A percentile compares a stretch with the other conserved stretches of the same genome.
These are phyloP conservation scores for Dactylonectria estremocensis DNA, from an alignment of 2,329 filamentous ascomycete species.

Conservation along the genomic window DNA sequence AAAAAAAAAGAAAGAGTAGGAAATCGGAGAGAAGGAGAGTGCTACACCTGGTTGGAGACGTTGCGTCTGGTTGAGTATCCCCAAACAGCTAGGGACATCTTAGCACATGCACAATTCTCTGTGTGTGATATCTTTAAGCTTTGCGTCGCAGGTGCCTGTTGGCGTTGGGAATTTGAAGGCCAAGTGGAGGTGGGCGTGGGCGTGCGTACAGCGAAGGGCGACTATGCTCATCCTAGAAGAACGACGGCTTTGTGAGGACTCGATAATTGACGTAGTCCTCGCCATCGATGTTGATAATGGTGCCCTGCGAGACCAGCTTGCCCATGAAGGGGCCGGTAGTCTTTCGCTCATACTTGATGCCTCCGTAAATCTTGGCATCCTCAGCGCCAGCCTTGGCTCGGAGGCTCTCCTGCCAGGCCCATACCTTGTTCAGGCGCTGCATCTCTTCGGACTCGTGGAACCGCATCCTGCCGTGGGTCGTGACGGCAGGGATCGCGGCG, in stretches of 20 bases:
- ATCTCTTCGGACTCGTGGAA: slow-evolving; percentile 67
- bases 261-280: slow-evolving; percentile 79
- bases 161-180: background rate
- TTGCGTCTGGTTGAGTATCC: background rate
- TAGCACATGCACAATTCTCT: background rate
- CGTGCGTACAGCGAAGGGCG: too few species aligned
- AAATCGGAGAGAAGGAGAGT: slow-evolving; percentile 14
- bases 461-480: slow-evolving; percentile 48
- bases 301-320: slow-evolving; percentile 74
- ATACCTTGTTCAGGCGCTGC: slow-evolving; percentile 69
- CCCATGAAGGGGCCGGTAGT: slow-evolving; percentile 72
- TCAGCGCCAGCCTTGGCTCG: slow-evolving; percentile 61
- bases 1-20: slow-evolving; percentile 25
- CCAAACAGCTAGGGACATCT: background rate
- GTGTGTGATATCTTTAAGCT: background rate
- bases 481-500: slow-evolving; percentile 42
- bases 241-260: slow-evolving; percentile 74
- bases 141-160: too few species aligned
- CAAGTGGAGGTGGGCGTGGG: background rate
- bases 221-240: slow-evolving; percentile 61
- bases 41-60: background rate
- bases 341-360: slow-evolving; percentile 75
- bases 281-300: slow-evolving; percentile 75
- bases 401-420: slow-evolving; percentile 68
- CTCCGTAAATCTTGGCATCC: slow-evolving; percentile 72